A percentile compares a stretch with the other conserved stretches of the same genome.
These are phyloP conservation scores for Cladophialophora carrionii DNA, from an alignment of 2,329 filamentous ascomycete genomes.

Conservation along the genomic window DNA sequence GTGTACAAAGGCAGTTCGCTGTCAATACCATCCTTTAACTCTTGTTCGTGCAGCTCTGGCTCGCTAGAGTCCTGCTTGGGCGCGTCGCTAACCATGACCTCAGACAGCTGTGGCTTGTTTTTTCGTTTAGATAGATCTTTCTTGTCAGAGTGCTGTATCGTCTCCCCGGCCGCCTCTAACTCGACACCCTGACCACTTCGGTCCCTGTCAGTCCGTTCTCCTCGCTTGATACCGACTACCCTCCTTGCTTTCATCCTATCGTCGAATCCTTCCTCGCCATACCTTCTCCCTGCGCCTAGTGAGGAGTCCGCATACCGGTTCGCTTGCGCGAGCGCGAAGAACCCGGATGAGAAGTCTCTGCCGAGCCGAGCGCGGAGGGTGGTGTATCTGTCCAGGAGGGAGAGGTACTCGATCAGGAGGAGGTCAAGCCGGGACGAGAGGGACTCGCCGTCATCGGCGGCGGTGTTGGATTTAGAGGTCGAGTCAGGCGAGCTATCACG, in stretches of 20 bases:
- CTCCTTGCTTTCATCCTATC: conserved; percentile 54
- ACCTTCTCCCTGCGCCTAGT: conserved; percentile 46
- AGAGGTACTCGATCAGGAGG: conserved; percentile 38
- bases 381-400: conserved; percentile 39
- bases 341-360: conserved; percentile 43
- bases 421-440: conserved; percentile 32
- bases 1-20: not conserved
- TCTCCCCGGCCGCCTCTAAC: not conserved
- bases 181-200: conserved; percentile 26
- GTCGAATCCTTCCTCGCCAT: conserved; percentile 56
- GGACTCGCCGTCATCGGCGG: not conserved
- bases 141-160: not conserved
- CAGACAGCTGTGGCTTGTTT: not conserved
- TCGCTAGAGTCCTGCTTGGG: not conserved
- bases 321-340: conserved; percentile 53
- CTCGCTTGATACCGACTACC: conserved; percentile 35
- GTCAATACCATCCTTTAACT: not conserved
- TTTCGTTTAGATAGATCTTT: not conserved
- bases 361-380: conserved; percentile 36
- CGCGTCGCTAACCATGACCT: not conserved
- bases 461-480: not conserved
- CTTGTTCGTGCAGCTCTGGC: not conserved
- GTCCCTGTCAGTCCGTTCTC: conserved; percentile 33
- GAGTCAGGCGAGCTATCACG: conserved; percentile 10
- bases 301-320: conserved; percentile 52